A percentile compares a stretch with the other conserved stretches of the same genome.
Conservation (phyloP, 345 rosid species). For the Salix dunnii region DNA sequence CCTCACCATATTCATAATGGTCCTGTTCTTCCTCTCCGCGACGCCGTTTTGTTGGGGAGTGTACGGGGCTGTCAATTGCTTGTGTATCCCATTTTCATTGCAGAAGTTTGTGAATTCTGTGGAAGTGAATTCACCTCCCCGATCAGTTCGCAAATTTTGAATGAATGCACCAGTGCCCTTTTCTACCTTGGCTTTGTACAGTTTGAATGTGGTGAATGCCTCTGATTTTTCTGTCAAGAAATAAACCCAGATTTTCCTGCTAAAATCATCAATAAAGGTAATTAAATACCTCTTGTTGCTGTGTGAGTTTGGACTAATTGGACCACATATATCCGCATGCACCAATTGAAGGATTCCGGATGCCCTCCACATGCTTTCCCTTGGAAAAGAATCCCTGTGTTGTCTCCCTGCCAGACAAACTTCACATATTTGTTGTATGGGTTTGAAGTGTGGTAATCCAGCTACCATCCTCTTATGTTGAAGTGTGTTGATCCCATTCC, state of each 20-base stretch:
- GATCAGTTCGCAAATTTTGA: too few relatives aligned
- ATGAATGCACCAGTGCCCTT: neutral
- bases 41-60: too few relatives aligned
- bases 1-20: too few relatives aligned
- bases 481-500: neutral
- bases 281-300: neutral
- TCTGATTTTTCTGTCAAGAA: neutral
- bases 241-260: neutral
- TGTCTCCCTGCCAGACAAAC: conserved; percentile 2
- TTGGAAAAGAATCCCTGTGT: conserved; percentile 8
- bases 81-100: too few relatives aligned
- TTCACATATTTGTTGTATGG: neutral
- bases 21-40: too few relatives aligned
- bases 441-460: neutral
- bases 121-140: too few relatives aligned
- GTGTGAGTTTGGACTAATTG: too few relatives aligned
- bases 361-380: neutral
- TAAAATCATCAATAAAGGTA: neutral
- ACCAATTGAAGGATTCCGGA: neutral
- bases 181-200: neutral
- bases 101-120: too few relatives aligned
- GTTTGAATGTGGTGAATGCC: neutral
- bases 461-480: neutral
- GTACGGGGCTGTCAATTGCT: too few relatives aligned
- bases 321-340: neutral